Evolutionary conservation across 106 monocot genomes (phyloP), one percentile per base, ranked within the genome.

Genomic region (Dendrobium catenatum): DNA sequence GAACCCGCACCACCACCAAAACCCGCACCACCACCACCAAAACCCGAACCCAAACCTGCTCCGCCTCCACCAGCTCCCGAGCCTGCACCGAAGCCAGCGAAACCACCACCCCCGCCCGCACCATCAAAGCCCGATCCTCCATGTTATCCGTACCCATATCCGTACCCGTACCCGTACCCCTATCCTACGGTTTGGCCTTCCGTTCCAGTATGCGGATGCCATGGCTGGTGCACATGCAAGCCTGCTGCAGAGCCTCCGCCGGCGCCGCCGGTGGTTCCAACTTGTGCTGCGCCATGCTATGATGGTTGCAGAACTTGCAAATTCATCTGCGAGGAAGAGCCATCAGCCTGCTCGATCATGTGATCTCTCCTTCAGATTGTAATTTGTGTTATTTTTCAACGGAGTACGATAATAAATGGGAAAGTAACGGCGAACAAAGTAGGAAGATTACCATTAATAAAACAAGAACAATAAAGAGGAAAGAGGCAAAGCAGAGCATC

Each of bases 251-350:
- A 55, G 11, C 31, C 77, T 78, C 49, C 16, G 51, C 55, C 42
- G 33, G 13, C 77, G 51, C 46, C 20, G 20, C 3, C n/a, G 18
- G 18, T n/a, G 49, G 49, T 27, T 7, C 46, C 51, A 24, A 11
- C 8, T 24, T 26, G 17, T n/a, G 55, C 55, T 4, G 16, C 15
- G 24, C 76, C 76, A 8, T 46, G 24, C 26, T 54, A 40, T 20
- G 78, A 56, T 56, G 78, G 78, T 3, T 78, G 40, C 78, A 17
- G 40, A 26, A 56, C 78, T 17, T 78, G 78, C 78, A 27, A 56
- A 31, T 78, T 78, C 78, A 78, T 78, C 10, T 78, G 78, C 78
- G 78, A 42, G 75, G 73, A 73, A 13, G 73, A 55, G 22, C 47
- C 76, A 6, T 76, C 76, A 0, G 2, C 24, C 18, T 76, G 76